These are phyloP conservation scores for Blepharisma stoltei DNA, from an alignment of 73 alveolate genomes.

Conservation along the genomic window DNA sequence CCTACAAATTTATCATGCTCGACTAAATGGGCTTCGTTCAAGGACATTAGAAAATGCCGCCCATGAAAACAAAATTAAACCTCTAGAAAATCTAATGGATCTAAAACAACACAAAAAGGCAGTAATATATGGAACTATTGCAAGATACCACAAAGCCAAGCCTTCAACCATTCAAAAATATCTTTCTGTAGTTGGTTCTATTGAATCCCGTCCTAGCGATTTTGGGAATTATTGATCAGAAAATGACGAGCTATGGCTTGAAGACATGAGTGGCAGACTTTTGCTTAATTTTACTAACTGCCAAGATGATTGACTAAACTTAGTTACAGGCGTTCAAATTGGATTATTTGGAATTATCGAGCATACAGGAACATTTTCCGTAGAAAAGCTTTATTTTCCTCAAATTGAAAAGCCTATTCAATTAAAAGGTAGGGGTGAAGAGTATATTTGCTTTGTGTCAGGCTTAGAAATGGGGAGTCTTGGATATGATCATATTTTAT, in stretches of 20 bases:
- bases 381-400: not conserved
- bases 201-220: not conserved
- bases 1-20: conserved; percentile 6
- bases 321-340: conserved; percentile 6
- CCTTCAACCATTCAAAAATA: conserved; percentile 4
- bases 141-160: conserved; percentile 4
- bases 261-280: conserved; percentile 24
- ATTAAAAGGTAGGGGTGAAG: not conserved
- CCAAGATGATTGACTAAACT: not conserved
- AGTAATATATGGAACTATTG: not conserved
- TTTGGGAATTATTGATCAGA: conserved; percentile 8
- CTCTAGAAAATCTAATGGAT: no score
- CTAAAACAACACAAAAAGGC: no score
- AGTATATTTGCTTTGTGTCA: conserved; percentile 27
- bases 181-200: not conserved
- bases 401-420: not conserved
- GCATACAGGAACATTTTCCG: not conserved
- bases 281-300: not conserved
- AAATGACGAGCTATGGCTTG: not conserved
- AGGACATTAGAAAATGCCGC: not conserved
- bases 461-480: conserved; percentile 16
- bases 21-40: not conserved
- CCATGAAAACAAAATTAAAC: no score
- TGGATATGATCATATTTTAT: not conserved
- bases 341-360: conserved; percentile 7